Conservation (phyloP, 2,329 filamentous ascomycete species). For the Diplodia sapinea region DNA sequence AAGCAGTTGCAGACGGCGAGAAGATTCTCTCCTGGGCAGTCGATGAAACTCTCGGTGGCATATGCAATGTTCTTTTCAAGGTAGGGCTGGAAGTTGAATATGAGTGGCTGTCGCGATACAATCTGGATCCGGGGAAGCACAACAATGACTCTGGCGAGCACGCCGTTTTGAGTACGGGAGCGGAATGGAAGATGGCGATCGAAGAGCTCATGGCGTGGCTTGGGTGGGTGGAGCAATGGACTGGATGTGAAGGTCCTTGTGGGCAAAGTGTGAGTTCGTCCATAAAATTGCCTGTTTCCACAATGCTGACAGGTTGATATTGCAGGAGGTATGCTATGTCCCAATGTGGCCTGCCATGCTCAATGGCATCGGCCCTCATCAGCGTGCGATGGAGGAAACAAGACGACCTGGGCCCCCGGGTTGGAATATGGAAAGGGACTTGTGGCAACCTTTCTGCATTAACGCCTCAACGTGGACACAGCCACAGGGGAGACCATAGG, state of each 20-base stretch:
- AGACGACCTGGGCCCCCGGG: neutral
- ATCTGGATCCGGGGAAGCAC: constrained; percentile 32
- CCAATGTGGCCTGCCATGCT: constrained; percentile 57
- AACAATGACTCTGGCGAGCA: neutral
- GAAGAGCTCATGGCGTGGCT: constrained; percentile 58
- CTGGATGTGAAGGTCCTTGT: constrained; percentile 51
- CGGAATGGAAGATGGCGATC: constrained; percentile 44
- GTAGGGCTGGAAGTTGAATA: constrained; percentile 53
- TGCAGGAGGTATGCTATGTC: constrained; percentile 54
- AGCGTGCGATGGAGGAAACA: neutral
- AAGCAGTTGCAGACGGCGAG: constrained; percentile 42
- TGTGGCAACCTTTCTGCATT: constrained; percentile 36
- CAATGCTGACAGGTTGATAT: constrained; percentile 2
- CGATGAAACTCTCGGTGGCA: constrained; percentile 49
- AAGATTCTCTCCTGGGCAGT: constrained; percentile 48
- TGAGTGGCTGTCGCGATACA: constrained; percentile 46
- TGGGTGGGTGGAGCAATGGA: constrained; percentile 57
- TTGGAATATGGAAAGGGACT: constrained; percentile 19
- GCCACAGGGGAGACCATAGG: neutral
- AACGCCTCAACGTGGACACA: constrained; percentile 6
- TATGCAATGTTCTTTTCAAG: constrained; percentile 52
- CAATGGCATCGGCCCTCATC: neutral
- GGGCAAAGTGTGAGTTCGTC: constrained; percentile 41
- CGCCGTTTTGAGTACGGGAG: neutral
- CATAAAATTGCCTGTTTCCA: neutral